Evolutionary conservation across 495 filamentous ascomycete genomes (phyloP).

Genomic region (Viridothelium virens): DNA sequence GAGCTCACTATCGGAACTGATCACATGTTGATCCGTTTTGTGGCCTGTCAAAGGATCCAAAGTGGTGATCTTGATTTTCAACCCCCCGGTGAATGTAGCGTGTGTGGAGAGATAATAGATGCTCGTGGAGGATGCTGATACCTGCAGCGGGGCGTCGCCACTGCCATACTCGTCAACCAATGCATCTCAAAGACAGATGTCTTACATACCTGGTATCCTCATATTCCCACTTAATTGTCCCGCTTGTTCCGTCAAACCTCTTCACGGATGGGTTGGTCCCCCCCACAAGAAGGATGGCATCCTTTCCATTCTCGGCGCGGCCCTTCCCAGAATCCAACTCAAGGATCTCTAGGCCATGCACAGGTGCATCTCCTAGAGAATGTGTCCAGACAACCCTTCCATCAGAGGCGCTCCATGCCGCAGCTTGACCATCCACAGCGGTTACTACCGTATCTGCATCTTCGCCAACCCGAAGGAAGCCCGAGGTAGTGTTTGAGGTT

Average conservation of each 20-base stretch:
- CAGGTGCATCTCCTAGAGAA: constrained; percentile 45
- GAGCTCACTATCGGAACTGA: constrained; percentile 69
- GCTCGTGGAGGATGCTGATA: constrained; percentile 64
- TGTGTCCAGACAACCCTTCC: constrained; percentile 71
- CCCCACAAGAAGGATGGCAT: constrained; percentile 62
- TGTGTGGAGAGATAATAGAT: constrained; percentile 73
- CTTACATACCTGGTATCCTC: constrained; percentile 49
- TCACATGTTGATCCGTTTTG: constrained; percentile 53
- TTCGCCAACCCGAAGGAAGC: constrained; percentile 63
- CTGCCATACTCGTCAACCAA: constrained; percentile 31
- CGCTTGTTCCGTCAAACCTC: constrained; percentile 63
- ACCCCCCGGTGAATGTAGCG: constrained; percentile 54
- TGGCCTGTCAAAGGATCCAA: constrained; percentile 65
- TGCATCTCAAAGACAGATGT: constrained; percentile 2
- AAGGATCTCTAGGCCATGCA: constrained; percentile 72
- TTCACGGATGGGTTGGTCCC: constrained; percentile 48
- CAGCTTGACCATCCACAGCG: constrained; percentile 57
- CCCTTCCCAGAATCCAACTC: constrained; percentile 54
- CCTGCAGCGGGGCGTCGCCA: constrained; percentile 65
- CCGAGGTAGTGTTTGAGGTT: constrained; percentile 24
- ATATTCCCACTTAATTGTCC: constrained; percentile 71
- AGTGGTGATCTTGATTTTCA: constrained; percentile 64
- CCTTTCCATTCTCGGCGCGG: constrained; percentile 44
- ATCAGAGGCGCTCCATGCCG: constrained; percentile 75
- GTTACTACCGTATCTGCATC: constrained; percentile 65